Evolutionary conservation across 2,329 filamentous ascomycete genomes (phyloP).

Genomic region (Alternaria incomplexa): DNA sequence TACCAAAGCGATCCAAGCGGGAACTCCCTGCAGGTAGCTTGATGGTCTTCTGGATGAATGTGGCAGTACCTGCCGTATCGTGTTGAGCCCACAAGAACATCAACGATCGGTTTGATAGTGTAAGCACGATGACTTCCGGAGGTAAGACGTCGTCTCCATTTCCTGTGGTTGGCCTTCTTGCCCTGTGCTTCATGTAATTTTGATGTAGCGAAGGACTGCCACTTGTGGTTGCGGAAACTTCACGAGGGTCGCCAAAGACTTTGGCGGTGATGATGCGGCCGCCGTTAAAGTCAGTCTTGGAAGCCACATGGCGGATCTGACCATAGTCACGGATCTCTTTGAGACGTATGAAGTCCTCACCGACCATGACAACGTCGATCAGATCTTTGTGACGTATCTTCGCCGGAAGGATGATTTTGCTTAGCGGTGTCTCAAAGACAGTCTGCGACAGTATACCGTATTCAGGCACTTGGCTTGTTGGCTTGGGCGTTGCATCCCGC

Average conservation of each 20-base stretch:
- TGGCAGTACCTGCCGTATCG: conserved; percentile 52
- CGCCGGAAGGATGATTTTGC: conserved; percentile 80
- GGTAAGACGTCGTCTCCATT: conserved; percentile 53
- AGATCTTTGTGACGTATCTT: conserved; percentile 71
- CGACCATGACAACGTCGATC: conserved; percentile 87
- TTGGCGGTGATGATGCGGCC: conserved; percentile 76
- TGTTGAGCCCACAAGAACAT: conserved; percentile 75
- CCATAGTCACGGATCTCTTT: conserved; percentile 74
- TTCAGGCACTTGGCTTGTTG: conserved; percentile 54
- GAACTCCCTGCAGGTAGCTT: conserved; percentile 64
- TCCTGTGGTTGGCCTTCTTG: conserved; percentile 22
- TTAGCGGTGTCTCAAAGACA: conserved; percentile 74
- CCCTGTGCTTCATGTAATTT: conserved; percentile 15
- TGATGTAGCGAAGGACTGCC: conserved; percentile 30
- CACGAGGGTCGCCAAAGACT: conserved; percentile 66
- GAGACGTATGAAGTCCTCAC: conserved; percentile 81
- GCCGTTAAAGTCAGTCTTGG: conserved; percentile 78
- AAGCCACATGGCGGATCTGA: conserved; percentile 75
- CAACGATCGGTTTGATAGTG: conserved; percentile 74
- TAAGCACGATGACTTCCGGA: conserved; percentile 80
- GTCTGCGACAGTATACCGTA: conserved; percentile 81
- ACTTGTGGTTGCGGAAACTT: conserved; percentile 18
- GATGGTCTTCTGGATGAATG: conserved; percentile 67
- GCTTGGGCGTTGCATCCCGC: conserved; percentile 32
- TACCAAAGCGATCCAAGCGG: conserved; percentile 62